Conservation (phyloP, 2,329 filamentous ascomycete species). For the Coniochaeta ligniaria region DNA sequence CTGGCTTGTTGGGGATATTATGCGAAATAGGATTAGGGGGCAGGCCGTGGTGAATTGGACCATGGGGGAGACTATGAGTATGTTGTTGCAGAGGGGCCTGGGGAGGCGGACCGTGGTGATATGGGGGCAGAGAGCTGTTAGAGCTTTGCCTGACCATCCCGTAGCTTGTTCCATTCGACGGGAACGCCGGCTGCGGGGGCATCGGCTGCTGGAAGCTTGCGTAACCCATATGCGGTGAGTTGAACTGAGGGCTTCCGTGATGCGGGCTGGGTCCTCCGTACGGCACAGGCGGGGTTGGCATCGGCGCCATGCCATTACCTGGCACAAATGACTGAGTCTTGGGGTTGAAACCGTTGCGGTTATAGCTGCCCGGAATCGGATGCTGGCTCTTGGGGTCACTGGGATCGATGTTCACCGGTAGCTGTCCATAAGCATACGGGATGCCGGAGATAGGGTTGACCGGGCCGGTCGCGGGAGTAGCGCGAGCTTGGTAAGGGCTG, state of each 20-base stretch:
- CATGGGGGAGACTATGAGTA: conserved; percentile 9
- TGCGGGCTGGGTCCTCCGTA: conserved; percentile 42
- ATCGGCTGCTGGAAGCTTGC: conserved; percentile 37
- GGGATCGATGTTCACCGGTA: conserved; percentile 62
- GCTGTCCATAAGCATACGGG: conserved; percentile 72
- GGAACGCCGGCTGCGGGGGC: conserved; percentile 14
- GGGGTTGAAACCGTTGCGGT: conserved; percentile 83
- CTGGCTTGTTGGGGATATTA: conserved; percentile 36
- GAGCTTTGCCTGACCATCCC: conserved; percentile 51
- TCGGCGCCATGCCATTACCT: conserved; percentile 26
- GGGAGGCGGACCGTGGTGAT: conserved; percentile 29
- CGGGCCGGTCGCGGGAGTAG: conserved; percentile 18
- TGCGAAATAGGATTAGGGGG: conserved; percentile 24
- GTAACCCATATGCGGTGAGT: conserved; percentile 43
- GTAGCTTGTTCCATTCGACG: conserved; percentile 34
- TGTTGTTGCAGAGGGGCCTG: background rate
- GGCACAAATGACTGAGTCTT: conserved; percentile 92
- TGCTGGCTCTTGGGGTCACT: conserved; percentile 71
- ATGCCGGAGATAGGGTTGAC: conserved; percentile 18
- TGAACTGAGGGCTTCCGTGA: conserved; percentile 46
- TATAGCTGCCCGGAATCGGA: conserved; percentile 72
- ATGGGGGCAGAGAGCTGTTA: conserved; percentile 44
- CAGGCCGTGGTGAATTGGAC: conserved; percentile 28
- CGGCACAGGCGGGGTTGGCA: conserved; percentile 38
- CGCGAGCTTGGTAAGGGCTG: conserved; percentile 16